Conservation (phyloP, 257 asterid genomes). For the Solanum pinnatisectum region DNA sequence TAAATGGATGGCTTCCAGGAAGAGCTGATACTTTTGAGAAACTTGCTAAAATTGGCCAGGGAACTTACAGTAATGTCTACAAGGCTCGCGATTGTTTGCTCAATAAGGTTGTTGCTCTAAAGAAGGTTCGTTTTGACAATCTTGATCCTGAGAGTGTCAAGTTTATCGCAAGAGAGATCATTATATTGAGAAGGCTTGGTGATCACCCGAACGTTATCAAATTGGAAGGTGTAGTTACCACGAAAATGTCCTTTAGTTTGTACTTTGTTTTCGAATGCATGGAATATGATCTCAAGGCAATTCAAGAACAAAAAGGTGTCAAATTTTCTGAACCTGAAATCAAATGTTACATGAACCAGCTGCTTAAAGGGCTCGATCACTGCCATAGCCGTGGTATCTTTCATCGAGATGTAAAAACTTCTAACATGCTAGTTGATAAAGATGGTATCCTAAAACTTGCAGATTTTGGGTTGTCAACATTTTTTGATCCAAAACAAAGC, state of each 20-base stretch:
- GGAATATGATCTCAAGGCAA: background rate
- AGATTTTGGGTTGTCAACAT: background rate
- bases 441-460: background rate
- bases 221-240: background rate
- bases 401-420: background rate
- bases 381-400: no score
- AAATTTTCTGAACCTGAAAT: background rate
- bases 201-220: background rate
- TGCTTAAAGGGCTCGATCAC: background rate
- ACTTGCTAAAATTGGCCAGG: background rate
- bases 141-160: background rate
- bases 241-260: background rate
- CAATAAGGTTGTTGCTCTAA: background rate
- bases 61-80: background rate
- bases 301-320: background rate
- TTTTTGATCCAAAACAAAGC: background rate
- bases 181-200: background rate
- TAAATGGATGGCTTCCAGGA: no score
- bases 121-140: background rate
- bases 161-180: background rate
- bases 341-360: background rate
- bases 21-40: no score
- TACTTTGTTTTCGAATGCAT: background rate
- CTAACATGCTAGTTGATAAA: background rate
- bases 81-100: background rate